Percentiles rank a stretch among this genome's conserved stretches.
phyloP scores from a whole-genome alignment of 305 asterid genomes.

The Salvia sclarea region DNA sequence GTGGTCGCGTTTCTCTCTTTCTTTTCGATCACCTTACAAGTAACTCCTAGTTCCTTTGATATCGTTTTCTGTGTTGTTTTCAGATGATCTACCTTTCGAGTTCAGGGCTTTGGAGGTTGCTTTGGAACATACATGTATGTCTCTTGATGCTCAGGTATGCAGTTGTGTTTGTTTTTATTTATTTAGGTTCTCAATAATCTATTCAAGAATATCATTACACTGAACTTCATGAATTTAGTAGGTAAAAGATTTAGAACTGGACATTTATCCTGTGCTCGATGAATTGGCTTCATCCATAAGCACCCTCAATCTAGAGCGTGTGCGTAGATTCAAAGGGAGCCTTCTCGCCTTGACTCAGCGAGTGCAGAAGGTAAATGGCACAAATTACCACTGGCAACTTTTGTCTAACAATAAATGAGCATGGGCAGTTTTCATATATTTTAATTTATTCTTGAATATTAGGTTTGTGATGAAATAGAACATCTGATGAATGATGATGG shows the following conservation, averaged over 20 bases:
- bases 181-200: background rate
- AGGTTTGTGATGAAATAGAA: constrained; percentile 96
- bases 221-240: constrained; percentile 48
- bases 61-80: constrained; percentile 39
- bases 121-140: constrained; percentile 84
- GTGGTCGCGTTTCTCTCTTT: background rate
- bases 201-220: constrained; percentile 22
- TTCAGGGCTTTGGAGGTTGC: constrained; percentile 98
- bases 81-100: constrained; percentile 97
- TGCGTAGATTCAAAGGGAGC: constrained; percentile 92
- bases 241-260: constrained; percentile 90
- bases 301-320: constrained; percentile 94
- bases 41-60: constrained; percentile 23
- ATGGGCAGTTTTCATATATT: constrained; percentile 14
- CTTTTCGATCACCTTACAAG: constrained; percentile 12
- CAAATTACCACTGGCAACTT: constrained; percentile 4
- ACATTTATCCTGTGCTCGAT: constrained; percentile 91
- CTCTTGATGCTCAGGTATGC: constrained; percentile 94
- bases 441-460: constrained; percentile 30
- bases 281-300: constrained; percentile 85
- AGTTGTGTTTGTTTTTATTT: constrained; percentile 28
- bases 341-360: constrained; percentile 94
- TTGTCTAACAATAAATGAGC: constrained; percentile 17
- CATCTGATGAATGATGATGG: constrained; percentile 98
- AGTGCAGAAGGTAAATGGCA: constrained; percentile 75